Evolutionary conservation across 176 grass and related monocot genomes (phyloP).

Genomic region (Oropetium thomaeum): DNA sequence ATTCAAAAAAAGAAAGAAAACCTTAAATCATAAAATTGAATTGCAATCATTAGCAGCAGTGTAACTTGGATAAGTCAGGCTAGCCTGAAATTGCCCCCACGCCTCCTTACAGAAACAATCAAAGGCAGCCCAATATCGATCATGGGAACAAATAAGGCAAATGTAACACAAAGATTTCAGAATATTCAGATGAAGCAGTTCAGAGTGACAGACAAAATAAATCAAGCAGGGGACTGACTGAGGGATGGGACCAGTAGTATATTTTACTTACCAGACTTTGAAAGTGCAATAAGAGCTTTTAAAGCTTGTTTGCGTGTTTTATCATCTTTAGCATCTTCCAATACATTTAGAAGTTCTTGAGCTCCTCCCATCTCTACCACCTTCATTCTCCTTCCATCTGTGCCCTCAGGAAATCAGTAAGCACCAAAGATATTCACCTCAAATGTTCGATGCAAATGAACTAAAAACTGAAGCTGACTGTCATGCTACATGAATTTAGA

Average conservation of each 20-base stretch:
- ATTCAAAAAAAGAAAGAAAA: not conserved
- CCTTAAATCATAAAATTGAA: not conserved
- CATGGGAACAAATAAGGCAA: not conserved
- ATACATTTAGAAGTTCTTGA: constrained; percentile 74
- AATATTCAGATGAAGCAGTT: constrained; percentile 2
- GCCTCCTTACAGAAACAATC: constrained; percentile 14
- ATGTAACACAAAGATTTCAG: not conserved
- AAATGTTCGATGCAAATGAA: not conserved
- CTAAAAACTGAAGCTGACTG: constrained; percentile 15
- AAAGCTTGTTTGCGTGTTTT: constrained; percentile 86
- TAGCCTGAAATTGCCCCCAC: not conserved
- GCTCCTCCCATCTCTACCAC: constrained; percentile 90
- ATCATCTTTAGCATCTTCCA: constrained; percentile 80
- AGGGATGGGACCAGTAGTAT: not conserved
- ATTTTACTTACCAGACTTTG: constrained; percentile 62
- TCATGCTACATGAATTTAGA: not conserved
- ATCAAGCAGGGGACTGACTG: not conserved
- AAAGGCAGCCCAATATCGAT: not conserved
- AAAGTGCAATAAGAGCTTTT: constrained; percentile 72
- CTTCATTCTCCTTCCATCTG: constrained; percentile 93
- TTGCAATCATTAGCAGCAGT: not conserved
- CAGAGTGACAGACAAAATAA: not conserved
- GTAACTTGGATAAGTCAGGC: not conserved
- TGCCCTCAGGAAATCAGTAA: constrained; percentile 9
- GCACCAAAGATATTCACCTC: not conserved